Conservation (phyloP, 352 stramenopile genomes). For the Phytophthora pini region DNA sequence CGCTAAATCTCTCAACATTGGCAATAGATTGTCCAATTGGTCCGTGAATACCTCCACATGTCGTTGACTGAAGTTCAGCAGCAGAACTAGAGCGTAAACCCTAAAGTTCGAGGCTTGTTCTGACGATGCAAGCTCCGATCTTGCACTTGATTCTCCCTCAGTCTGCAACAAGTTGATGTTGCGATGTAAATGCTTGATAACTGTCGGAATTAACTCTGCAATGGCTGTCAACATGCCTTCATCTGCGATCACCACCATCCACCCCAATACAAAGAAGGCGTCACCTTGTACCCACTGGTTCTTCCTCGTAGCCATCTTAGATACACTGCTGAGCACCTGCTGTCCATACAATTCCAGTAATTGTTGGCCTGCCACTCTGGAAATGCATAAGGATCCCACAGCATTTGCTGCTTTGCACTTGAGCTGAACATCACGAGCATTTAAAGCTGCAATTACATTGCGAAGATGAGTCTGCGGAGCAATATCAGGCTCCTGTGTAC, state of each 20-base stretch:
- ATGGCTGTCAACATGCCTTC: slow-evolving; percentile 48
- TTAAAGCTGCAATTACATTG: slow-evolving; percentile 55
- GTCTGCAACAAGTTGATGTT: slow-evolving; percentile 38
- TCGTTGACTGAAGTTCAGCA: slow-evolving; percentile 78
- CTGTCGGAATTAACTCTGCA: slow-evolving; percentile 48
- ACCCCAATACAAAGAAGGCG: slow-evolving; percentile 77
- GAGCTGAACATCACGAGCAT: slow-evolving; percentile 68
- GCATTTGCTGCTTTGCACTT: slow-evolving; percentile 85
- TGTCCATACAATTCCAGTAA: slow-evolving; percentile 57
- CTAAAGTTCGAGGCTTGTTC: slow-evolving; percentile 72
- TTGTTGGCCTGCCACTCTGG: slow-evolving; percentile 68
- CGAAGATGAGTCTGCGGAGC: slow-evolving; percentile 27
- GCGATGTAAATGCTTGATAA: slow-evolving; percentile 50
- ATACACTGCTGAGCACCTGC: slow-evolving; percentile 42
- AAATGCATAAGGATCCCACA: slow-evolving; percentile 76
- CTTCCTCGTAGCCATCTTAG: slow-evolving; percentile 68
- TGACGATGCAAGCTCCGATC: slow-evolving; percentile 32
- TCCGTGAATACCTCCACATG: slow-evolving; percentile 44
- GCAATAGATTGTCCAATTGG: slow-evolving; percentile 34
- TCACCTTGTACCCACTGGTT: slow-evolving; percentile 83
- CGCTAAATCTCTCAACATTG: slow-evolving; percentile 50
- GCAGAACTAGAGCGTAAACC: slow-evolving; percentile 74
- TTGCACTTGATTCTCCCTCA: slow-evolving; percentile 8
- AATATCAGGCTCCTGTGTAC: background rate
- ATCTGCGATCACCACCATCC: slow-evolving; percentile 75